Percentiles rank a stretch among this genome's conserved stretches.
Evolutionary conservation across 768 basidiomycete genomes (phyloP).

Genomic region (Neoboletus magnificus): DNA sequence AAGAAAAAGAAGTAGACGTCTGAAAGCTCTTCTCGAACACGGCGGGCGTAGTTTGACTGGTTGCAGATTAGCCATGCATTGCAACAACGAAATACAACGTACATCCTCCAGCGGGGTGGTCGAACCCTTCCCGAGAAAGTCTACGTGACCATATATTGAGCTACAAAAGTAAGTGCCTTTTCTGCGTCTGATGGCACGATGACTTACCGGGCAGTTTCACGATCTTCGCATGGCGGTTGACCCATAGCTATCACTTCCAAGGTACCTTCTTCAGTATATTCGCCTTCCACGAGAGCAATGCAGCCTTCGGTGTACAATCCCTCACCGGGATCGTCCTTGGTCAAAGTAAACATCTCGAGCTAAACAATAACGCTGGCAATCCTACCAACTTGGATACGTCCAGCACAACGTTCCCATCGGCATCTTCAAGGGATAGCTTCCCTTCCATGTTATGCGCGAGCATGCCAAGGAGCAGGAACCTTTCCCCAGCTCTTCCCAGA

Average conservation of each 20-base stretch:
- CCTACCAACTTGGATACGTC: constrained; percentile 83
- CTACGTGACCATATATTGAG: constrained; percentile 93
- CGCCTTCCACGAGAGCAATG: constrained; percentile 92
- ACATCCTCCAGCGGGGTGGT: constrained; percentile 92
- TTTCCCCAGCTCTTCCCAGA: constrained; percentile 81
- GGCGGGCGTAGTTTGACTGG: constrained; percentile 59
- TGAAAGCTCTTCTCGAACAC: constrained; percentile 64
- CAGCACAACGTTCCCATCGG: constrained; percentile 85
- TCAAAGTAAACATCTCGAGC: constrained; percentile 14
- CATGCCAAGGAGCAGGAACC: constrained; percentile 94
- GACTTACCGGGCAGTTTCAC: constrained; percentile 74
- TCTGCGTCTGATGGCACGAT: background rate
- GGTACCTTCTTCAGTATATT: constrained; percentile 89
- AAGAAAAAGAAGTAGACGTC: constrained; percentile 89
- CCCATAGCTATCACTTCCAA: constrained; percentile 92
- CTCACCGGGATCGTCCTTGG: constrained; percentile 83
- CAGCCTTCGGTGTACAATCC: constrained; percentile 96
- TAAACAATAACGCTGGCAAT: background rate
- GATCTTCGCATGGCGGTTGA: constrained; percentile 93
- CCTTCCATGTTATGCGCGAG: constrained; percentile 87
- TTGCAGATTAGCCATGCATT: background rate
- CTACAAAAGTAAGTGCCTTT: constrained; percentile 38
- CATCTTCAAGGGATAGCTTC: constrained; percentile 86
- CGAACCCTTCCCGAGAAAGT: constrained; percentile 93
- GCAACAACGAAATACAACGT: constrained; percentile 22